These are phyloP conservation scores for Dissoconium aciculare DNA, from an alignment of 2,329 filamentous ascomycete genomes.

Conservation along the genomic window DNA sequence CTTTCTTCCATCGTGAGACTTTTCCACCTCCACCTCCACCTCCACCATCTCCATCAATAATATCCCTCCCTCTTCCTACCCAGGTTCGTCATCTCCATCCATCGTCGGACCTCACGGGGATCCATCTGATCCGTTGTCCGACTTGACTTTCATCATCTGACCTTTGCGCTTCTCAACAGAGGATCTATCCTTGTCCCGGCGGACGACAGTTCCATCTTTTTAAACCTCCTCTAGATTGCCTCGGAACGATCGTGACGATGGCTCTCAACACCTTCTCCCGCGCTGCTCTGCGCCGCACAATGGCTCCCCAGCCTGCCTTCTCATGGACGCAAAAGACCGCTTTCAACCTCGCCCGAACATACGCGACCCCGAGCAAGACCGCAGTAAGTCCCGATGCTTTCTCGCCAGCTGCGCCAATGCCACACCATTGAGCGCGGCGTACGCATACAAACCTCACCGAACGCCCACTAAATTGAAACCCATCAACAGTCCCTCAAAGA, in stretches of 20 bases:
- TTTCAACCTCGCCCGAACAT: slow-evolving; percentile 76
- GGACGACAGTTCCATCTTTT: no score
- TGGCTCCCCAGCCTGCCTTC: slow-evolving; percentile 44
- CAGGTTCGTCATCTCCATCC: no score
- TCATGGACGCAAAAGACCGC: slow-evolving; percentile 42
- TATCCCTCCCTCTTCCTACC: no score
- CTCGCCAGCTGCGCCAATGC: no score
- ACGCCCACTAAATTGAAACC: no score
- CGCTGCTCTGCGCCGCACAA: slow-evolving; percentile 64
- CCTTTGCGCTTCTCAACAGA: no score
- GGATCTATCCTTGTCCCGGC: no score
- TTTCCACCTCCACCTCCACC: slow-evolving; percentile 6
- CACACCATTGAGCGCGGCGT: no score
- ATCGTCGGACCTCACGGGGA: neutral
- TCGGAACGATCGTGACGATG: slow-evolving; percentile 19
- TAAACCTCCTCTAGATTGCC: no score
- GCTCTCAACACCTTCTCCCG: slow-evolving; percentile 31
- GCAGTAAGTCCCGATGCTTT: slow-evolving; percentile 51
- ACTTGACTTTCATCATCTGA: neutral
- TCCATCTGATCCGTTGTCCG: slow-evolving; percentile 1
- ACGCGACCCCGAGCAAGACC: slow-evolving; percentile 85
- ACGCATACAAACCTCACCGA: no score
- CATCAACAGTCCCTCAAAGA: slow-evolving; percentile 76
- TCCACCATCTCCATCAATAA: slow-evolving; percentile 12
- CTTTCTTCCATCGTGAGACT: no score